Evolutionary conservation across 768 basidiomycete species (phyloP), one percentile per base, ranked within the genome.

Genomic region (Obba rivulosa): DNA sequence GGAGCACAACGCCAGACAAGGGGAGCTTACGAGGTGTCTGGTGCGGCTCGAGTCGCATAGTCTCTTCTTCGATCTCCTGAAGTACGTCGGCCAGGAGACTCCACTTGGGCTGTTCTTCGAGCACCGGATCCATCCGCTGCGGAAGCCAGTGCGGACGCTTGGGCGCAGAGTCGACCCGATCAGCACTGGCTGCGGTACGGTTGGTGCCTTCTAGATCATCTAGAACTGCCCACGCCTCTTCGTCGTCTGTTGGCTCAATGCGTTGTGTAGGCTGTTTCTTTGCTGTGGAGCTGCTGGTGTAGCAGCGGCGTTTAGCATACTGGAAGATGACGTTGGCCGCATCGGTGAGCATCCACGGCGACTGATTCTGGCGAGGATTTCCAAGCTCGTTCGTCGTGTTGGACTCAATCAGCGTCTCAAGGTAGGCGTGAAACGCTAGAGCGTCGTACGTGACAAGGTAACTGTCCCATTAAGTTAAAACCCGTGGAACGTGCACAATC

Each of bases 41-140:
- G 23, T 51, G 39, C 8, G 73, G 71, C 53, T 84, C 79, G 52
- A 80, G 76, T 37, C 81, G 72, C 49, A 87, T 71, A 24, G 88
- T 84, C 55, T 93, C 90, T 50, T 82, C 82, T 64, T 98, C 96
- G 2, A 92, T 85, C 67, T 99, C 96, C 43, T 90, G 75, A 38
- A 99, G 64, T 0, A 94, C 77, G n/a, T 92, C 87, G 0, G 83
- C 77, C 11, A 99, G 68, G 8, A 94, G 63, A 48, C 77, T 77
- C 95, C 96, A 98, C 63, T 99, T 99, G 0, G 94, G 94, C 38
- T 89, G 76, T 60, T 98, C 96, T 66, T 98, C 96, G 20, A 97
- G 72, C 0, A 93, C 80, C 0, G 92, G 89, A 39, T 91, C 81
- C 64, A 94, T 81, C 1, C 81, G 83, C 9, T 78, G 72, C 0